Base-by-base conservation (phyloP, 805 yeast species). In the Priceomyces castillae region DNA sequence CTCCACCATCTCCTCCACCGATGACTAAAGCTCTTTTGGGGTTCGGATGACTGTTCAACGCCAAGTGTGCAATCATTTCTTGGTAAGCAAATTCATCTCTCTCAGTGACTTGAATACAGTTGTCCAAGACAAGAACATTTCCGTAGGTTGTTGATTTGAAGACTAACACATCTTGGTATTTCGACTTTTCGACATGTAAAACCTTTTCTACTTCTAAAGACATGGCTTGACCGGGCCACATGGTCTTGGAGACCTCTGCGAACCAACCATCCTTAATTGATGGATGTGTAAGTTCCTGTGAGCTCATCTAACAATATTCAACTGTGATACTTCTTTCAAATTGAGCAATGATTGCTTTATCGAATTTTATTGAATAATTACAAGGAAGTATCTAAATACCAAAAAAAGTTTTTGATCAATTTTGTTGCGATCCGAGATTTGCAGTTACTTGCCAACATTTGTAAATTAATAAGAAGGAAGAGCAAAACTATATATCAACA, bases 151-250 rank as follows among this genome's bases (percentile, higher is more conserved):
- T 82, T 40, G 95, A 85, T 71, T 90, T 87, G 74, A 92, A 94
- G 42, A 94, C 94, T 46, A 92, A 74, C 15, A 92, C 90, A 61
- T 92, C 98, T 74, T 92, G 99, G 69, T 86, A 92, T 67, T 83
- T 78, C 47, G 97, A 87, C 67, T 84, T 78, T 65, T 85, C 96
- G 49, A 79, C 85, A 69, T 86, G 90, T 52, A 92, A 76, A 41
- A 92, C 79, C 67, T 90, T 82, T 54, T 92, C 89, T 46, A 92
- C 98, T 51, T 82, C 79, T 55, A 92, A 76, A 41, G 90, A 80
- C 94, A 94, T 84, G 54, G 97, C 98, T 77, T 90, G 96, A 52
- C 99, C 99, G 23, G 99, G 98, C 95, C 97, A 92, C 88, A 89
- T 86, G 62, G 95, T 87, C 67, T 90, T 88, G 53, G 96, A 86